Evolutionary conservation across 805 yeast genomes (phyloP), one percentile per base, ranked within the genome.

Genomic region (Tetrapisispora phaffii): DNA sequence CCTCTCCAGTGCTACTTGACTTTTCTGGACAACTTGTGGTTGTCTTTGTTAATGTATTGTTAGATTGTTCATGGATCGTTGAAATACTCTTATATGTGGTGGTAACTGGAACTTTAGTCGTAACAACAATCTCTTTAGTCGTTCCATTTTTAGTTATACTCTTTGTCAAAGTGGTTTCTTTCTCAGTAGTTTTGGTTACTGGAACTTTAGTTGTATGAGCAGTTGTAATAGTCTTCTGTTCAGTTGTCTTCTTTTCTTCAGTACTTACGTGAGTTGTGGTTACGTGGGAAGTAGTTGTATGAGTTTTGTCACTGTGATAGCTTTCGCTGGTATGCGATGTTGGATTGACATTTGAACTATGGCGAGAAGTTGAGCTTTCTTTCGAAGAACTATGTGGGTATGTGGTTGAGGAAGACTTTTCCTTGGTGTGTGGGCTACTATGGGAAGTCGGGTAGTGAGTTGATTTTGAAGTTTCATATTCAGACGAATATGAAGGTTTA

Each of bases 181-280:
- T 26, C 19, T 38, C 41, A 6, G 41, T 38, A 24, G 41, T 38
- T n/a, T 15, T 10, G 4, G 41, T 38, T 3, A 23, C 31, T 38
- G 41, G 41, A 16, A 38, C 33, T 38, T 38, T 23, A 38, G 41
- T 38, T 5, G 41, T 38, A 17, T 34, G 31, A 23, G 22, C 29
- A 4, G 31, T 36, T 13, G 20, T 16, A 8, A 21, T 16, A 8
- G 31, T 36, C 31, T 28, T 28, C 10, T 28, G 31, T 28, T 28
- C 31, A 7, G 34, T 32, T 5, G 41, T n/a, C 7, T n/a, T n/a
- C 10, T 32, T 32, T 32, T 32, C 34, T 3, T 32, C 20, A 32
- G 34, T 32, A 16, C 12, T 17, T 4, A 19, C 16, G 16, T 32
- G 20, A 16, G 34, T 35, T 35, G 42, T 31, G 3, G 24, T 28